Percentiles rank a stretch among this genome's conserved stretches.
Conservation (phyloP, 2,329 filamentous ascomycete genomes). For the Scytalidium sp. region DNA sequence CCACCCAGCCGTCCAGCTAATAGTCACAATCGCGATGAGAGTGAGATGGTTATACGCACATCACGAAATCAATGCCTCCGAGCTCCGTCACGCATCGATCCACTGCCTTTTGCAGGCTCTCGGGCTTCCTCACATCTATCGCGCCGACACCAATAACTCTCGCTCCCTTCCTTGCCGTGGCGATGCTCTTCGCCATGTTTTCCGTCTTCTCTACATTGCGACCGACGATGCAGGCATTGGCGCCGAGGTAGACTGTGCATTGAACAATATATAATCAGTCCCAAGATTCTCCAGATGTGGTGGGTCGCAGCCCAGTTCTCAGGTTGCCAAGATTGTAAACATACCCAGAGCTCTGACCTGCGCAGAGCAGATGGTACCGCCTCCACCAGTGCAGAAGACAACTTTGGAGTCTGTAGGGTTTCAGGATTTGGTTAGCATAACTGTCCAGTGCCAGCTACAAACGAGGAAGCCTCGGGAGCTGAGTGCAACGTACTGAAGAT, state of each 20-base stretch:
- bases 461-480: slow-evolving; percentile 16
- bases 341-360: slow-evolving; percentile 78
- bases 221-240: slow-evolving; percentile 90
- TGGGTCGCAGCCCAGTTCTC: neutral
- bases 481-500: slow-evolving; percentile 86
- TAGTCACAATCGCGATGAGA: neutral
- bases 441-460: neutral
- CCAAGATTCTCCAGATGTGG: neutral
- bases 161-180: slow-evolving; percentile 71
- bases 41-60: slow-evolving; percentile 52
- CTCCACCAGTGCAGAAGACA: slow-evolving; percentile 91
- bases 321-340: neutral
- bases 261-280: neutral
- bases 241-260: slow-evolving; percentile 71
- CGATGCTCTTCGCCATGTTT: slow-evolving; percentile 74
- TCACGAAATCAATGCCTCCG: slow-evolving; percentile 87
- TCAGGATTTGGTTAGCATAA: slow-evolving; percentile 10
- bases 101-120: slow-evolving; percentile 69
- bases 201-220: slow-evolving; percentile 89
- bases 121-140: slow-evolving; percentile 72
- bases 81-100: slow-evolving; percentile 79
- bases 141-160: slow-evolving; percentile 85
- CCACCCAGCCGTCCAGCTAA: slow-evolving; percentile 1
- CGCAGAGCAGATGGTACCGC: slow-evolving; percentile 88
- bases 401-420: slow-evolving; percentile 71